These are phyloP conservation scores for Podaxis pistillaris DNA, from an alignment of 768 basidiomycete genomes.

Conservation along the genomic window DNA sequence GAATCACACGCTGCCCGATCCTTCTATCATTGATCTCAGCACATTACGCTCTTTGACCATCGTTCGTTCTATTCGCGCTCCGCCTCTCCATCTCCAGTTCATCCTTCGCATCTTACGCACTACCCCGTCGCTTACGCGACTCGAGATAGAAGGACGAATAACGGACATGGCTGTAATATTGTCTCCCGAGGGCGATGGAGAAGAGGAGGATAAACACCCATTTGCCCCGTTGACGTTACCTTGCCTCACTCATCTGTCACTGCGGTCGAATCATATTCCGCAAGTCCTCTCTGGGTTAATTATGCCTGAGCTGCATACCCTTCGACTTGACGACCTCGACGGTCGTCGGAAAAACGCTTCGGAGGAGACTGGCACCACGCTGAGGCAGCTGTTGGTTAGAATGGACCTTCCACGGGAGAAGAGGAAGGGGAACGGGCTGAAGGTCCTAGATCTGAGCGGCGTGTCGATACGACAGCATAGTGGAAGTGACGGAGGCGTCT, in stretches of 20 bases:
- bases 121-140: slow-evolving; percentile 18
- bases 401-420: slow-evolving; percentile 24
- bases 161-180: neutral
- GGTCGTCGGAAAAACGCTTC: slow-evolving; percentile 28
- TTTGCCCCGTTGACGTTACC: neutral
- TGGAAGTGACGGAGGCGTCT: slow-evolving; percentile 15
- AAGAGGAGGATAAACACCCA: neutral
- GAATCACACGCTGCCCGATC: slow-evolving; percentile 23
- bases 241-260: slow-evolving; percentile 25
- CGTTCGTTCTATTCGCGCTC: slow-evolving; percentile 23
- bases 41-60: slow-evolving; percentile 21
- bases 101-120: slow-evolving; percentile 20
- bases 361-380: slow-evolving; percentile 24
- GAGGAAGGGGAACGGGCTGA: neutral
- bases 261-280: slow-evolving; percentile 34
- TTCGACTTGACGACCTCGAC: slow-evolving; percentile 35
- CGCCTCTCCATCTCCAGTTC: slow-evolving; percentile 21
- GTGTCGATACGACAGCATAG: neutral
- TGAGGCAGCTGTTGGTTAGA: slow-evolving; percentile 29
- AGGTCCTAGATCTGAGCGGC: neutral
- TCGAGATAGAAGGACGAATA: slow-evolving; percentile 16
- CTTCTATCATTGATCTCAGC: slow-evolving; percentile 18
- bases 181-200: neutral
- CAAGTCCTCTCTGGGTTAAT: slow-evolving; percentile 29
- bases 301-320: slow-evolving; percentile 26